Evolutionary conservation across 495 filamentous ascomycete species (phyloP).

Genomic region (Neurospora sp.): DNA sequence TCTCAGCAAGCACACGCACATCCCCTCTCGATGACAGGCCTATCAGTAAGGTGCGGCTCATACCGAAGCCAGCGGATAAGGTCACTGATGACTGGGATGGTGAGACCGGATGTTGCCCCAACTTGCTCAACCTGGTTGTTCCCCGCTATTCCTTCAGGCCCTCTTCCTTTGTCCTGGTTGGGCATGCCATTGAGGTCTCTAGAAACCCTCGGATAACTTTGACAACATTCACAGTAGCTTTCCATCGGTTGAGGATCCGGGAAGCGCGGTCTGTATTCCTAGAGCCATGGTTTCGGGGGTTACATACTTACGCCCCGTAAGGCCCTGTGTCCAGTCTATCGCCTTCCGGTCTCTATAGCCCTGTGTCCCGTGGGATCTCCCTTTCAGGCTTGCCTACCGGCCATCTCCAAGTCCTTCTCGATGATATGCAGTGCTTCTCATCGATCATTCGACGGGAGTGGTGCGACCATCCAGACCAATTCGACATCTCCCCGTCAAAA

Average conservation of each 20-base stretch:
- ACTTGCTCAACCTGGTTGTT: neutral
- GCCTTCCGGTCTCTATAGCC: neutral
- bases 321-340: neutral
- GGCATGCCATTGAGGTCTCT: neutral
- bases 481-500: neutral
- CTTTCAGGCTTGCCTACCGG: neutral
- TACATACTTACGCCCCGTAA: neutral
- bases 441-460: neutral
- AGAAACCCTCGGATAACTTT: neutral
- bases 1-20: conserved; percentile 8
- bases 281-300: neutral
- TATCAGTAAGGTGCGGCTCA: neutral
- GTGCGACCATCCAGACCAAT: neutral
- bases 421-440: neutral
- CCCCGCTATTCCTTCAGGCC: neutral
- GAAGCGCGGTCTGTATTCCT: neutral
- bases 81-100: neutral
- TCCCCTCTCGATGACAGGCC: neutral
- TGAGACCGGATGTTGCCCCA: neutral
- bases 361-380: neutral
- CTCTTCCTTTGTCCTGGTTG: neutral
- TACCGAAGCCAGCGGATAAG: neutral
- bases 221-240: neutral
- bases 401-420: neutral
- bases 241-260: neutral